Conservation (phyloP, 331 rosid genomes). For the Malus hybrid region DNA sequence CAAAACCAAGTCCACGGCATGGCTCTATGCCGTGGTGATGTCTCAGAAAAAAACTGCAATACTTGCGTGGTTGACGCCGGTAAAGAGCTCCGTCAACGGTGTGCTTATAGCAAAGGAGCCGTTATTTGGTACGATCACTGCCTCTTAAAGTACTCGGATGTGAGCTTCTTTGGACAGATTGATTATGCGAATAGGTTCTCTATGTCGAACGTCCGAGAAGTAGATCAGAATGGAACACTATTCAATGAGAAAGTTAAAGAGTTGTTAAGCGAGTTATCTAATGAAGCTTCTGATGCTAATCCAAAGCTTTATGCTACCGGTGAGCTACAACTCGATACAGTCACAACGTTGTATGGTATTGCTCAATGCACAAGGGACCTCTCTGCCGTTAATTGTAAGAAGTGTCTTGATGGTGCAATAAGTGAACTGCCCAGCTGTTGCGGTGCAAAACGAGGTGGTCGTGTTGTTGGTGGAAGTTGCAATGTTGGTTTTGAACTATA, state of each 20-base stretch:
- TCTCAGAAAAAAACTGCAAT: not conserved
- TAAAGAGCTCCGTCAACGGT: not conserved
- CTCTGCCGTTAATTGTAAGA: conserved; percentile 17
- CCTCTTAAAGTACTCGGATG: conserved; percentile 10
- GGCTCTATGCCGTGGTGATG: conserved; percentile 22
- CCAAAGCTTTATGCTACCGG: conserved; percentile 33
- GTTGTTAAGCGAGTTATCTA: conserved; percentile 9
- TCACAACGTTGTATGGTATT: conserved; percentile 34
- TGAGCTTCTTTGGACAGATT: conserved; percentile 14
- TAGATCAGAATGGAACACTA: not conserved
- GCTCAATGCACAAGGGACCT: conserved; percentile 45
- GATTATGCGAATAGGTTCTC: conserved; percentile 13
- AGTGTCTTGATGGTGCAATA: conserved; percentile 32
- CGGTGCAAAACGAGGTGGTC: conserved; percentile 14
- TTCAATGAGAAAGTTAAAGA: conserved; percentile 16
- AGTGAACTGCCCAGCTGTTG: conserved; percentile 11
- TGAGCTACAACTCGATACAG: conserved; percentile 7
- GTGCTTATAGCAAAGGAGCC: conserved; percentile 12
- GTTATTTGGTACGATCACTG: conserved; percentile 18
- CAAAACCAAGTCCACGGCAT: conserved; percentile 11
- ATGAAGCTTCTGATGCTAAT: conserved; percentile 1
- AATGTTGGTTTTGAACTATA: conserved; percentile 23
- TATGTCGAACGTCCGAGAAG: conserved; percentile 14
- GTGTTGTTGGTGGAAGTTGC: conserved; percentile 23
- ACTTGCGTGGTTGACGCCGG: conserved; percentile 9